Evolutionary conservation across 352 stramenopile genomes (phyloP).

Genomic region (Phytophthora cryptogea): DNA sequence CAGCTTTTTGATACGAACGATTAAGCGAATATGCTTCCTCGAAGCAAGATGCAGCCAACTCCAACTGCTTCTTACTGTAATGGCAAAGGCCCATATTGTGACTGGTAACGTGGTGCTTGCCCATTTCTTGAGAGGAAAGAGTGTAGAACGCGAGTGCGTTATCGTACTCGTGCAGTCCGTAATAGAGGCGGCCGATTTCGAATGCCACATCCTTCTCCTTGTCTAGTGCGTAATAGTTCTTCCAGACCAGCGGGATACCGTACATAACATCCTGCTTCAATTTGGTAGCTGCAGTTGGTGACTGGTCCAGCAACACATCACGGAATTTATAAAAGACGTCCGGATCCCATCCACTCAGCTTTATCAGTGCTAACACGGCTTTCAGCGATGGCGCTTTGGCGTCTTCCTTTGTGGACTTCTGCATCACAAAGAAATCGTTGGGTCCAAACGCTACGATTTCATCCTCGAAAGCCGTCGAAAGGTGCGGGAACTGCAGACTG

Average conservation of each 20-base stretch:
- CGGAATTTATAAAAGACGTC: constrained; percentile 97
- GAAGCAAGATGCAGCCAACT: constrained; percentile 66
- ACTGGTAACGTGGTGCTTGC: constrained; percentile 95
- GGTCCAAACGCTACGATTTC: constrained; percentile 90
- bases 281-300: constrained; percentile 58
- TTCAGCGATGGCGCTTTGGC: constrained; percentile 81
- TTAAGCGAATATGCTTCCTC: constrained; percentile 74
- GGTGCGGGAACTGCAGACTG: constrained; percentile 64
- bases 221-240: constrained; percentile 94
- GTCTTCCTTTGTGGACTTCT: constrained; percentile 89
- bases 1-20: constrained; percentile 75
- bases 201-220: constrained; percentile 94
- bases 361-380: constrained; percentile 89
- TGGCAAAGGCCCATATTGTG: constrained; percentile 96
- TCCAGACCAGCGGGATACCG: constrained; percentile 88
- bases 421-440: constrained; percentile 96
- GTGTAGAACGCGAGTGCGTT: constrained; percentile 91
- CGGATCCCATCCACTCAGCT: constrained; percentile 92
- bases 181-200: constrained; percentile 92
- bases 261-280: constrained; percentile 84
- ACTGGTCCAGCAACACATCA: constrained; percentile 90
- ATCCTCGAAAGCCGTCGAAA: constrained; percentile 82
- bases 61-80: constrained; percentile 88
- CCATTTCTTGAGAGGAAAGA: constrained; percentile 85
- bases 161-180: constrained; percentile 92